These are phyloP conservation scores for Cinnamomum micranthum DNA, from an alignment of 164 flowering plant genomes.

Conservation along the genomic window DNA sequence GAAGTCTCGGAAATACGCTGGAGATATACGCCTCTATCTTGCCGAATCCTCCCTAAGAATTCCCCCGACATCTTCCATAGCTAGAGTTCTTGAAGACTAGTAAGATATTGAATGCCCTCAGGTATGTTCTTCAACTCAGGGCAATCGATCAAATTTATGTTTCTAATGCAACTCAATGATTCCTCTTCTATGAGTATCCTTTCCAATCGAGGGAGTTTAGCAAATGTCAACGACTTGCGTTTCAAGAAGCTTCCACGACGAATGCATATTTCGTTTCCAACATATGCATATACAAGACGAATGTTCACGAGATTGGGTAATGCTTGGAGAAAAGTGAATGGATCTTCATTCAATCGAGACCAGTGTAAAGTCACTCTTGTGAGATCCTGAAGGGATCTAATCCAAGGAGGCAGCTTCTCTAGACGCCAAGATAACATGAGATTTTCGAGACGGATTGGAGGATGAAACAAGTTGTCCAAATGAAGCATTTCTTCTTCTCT, in stretches of 20 bases:
- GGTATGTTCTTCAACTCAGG: slow-evolving; percentile 23
- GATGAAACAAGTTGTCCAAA: neutral
- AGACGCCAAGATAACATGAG: slow-evolving; percentile 23
- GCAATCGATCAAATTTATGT: neutral
- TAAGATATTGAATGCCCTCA: slow-evolving; percentile 32
- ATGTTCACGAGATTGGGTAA: neutral
- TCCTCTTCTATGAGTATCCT: neutral
- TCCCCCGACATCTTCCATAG: slow-evolving; percentile 33
- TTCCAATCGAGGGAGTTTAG: neutral
- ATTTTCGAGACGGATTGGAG: slow-evolving; percentile 24
- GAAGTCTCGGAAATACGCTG: too few relatives aligned
- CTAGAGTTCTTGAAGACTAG: slow-evolving; percentile 24
- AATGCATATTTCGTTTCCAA: neutral
- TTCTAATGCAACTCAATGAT: neutral
- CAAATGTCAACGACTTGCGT: neutral
- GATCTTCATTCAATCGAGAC: neutral
- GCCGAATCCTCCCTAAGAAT: slow-evolving; percentile 12
- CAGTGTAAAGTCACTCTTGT: slow-evolving; percentile 13
- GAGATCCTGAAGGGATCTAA: slow-evolving; percentile 19
- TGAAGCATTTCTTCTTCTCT: neutral
- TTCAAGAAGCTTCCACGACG: neutral
- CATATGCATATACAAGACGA: neutral
- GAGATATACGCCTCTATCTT: too few relatives aligned
- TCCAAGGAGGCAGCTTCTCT: slow-evolving; percentile 27
- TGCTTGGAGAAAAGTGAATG: neutral